Base-by-base conservation (phyloP, 331 rosid genomes). In the Telfairia occidentalis region DNA sequence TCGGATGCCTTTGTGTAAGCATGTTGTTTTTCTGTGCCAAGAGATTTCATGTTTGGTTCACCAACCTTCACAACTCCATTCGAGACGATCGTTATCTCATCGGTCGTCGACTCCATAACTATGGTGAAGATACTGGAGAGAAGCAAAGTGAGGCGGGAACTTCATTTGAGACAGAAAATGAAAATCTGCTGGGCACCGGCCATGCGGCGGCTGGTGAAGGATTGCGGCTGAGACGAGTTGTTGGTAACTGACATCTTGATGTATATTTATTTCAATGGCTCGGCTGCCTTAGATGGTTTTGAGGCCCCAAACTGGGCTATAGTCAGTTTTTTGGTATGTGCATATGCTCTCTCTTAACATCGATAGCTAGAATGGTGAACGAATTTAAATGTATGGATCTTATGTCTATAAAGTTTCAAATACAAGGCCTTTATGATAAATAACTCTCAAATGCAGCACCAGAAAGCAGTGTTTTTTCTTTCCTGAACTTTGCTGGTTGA, bases 41-140 rank as follows among this genome's bases (percentile, higher is more conserved):
- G 90, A 88, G 97, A 82, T 95, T 95, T 78, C 99, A 92, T 67
- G 90, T 95, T 75, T 95, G 99, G 99, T 90, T 95, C 81, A 92
- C 97, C 83, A 95, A 95, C 81, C 99, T 95, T 74, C 99, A 95
- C 76, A 95, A 95, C 76, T 89, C 99, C 75, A 95, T 95, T 58
- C 97, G 99, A 0, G 99, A 95, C 4, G 99, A 95, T 78, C 97
- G 97, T 34, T 95, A 95, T 81, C 87, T 92, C 53, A 81, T 95
- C 45, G 97, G 99, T 46, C 92, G 99, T 37, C 84, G 93, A 82
- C 87, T 95, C 86, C 99, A 92, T 81, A 95, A 95, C 86, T 95
- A 16, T 1, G 99, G 99, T 24, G 99, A 91, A 76, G 78, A 72
- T 61, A 80, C 23, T 6, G 73, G 35, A 50, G 80, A 59, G 78